These are phyloP conservation scores for Shiraia bambusicola DNA, from an alignment of 2,329 filamentous ascomycete species.

Conservation along the genomic window DNA sequence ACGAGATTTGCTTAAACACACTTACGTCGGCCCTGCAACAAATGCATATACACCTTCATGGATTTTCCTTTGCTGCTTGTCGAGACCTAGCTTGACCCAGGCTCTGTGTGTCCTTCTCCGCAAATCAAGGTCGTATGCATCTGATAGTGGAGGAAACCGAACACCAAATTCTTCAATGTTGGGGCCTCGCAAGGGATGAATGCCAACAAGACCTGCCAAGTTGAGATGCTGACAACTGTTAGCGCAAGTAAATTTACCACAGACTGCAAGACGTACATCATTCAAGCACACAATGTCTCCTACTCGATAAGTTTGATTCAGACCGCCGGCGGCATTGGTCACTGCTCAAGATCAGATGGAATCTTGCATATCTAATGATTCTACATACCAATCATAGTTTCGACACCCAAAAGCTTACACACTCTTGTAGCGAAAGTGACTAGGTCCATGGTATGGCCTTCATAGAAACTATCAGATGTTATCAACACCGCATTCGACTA, in stretches of 20 bases:
- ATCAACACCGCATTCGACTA: slow-evolving; percentile 16
- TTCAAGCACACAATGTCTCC: slow-evolving; percentile 67
- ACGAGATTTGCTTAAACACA: slow-evolving; percentile 2
- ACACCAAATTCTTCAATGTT: slow-evolving; percentile 64
- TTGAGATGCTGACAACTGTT: slow-evolving; percentile 58
- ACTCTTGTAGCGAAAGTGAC: slow-evolving; percentile 66
- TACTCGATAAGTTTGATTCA: slow-evolving; percentile 64
- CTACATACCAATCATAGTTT: slow-evolving; percentile 58
- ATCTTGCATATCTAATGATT: not conserved
- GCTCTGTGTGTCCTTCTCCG: slow-evolving; percentile 58
- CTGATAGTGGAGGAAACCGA: slow-evolving; percentile 64
- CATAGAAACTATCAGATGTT: slow-evolving; percentile 59
- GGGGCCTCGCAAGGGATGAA: slow-evolving; percentile 62
- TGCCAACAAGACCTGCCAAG: slow-evolving; percentile 61
- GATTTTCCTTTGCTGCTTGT: slow-evolving; percentile 53
- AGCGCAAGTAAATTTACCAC: slow-evolving; percentile 5
- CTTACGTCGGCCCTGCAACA: slow-evolving; percentile 62
- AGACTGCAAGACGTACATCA: slow-evolving; percentile 53
- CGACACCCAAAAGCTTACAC: slow-evolving; percentile 62
- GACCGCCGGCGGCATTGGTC: slow-evolving; percentile 66
- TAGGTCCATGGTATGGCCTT: slow-evolving; percentile 64
- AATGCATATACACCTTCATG: slow-evolving; percentile 69
- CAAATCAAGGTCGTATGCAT: slow-evolving; percentile 65
- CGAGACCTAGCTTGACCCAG: slow-evolving; percentile 55
- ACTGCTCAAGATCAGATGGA: slow-evolving; percentile 45